A percentile compares a stretch with the other conserved stretches of the same genome.
These are phyloP conservation scores for Candida bentonensis DNA, from an alignment of 805 yeast species.

Conservation along the genomic window DNA sequence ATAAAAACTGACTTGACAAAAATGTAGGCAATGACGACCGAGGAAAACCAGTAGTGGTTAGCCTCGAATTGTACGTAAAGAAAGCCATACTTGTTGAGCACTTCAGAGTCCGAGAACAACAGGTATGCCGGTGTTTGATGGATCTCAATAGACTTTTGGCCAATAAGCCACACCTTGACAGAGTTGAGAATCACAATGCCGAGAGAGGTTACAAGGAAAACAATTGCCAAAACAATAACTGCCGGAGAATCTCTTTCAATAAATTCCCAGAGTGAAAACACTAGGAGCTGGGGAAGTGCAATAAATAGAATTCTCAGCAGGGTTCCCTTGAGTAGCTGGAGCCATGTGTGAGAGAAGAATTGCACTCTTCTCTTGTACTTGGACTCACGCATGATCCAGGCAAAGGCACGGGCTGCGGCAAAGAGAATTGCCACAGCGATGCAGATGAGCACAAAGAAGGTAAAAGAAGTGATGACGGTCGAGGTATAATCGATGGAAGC, in stretches of 20 bases:
- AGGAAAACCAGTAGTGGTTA: constrained; percentile 69
- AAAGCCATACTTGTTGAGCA: constrained; percentile 73
- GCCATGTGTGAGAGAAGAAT: constrained; percentile 54
- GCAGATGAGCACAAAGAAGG: constrained; percentile 69
- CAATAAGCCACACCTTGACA: constrained; percentile 50
- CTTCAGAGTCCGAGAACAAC: constrained; percentile 60
- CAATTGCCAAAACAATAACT: constrained; percentile 64
- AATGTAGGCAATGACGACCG: constrained; percentile 44
- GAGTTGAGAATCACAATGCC: constrained; percentile 52
- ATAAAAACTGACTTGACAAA: constrained; percentile 60
- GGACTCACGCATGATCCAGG: constrained; percentile 18
- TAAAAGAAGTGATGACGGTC: constrained; percentile 74
- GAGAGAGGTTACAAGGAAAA: constrained; percentile 49
- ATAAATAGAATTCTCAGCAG: constrained; percentile 65
- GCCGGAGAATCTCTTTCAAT: constrained; percentile 74
- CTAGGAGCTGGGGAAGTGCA: constrained; percentile 70
- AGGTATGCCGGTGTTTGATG: constrained; percentile 79
- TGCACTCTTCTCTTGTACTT: constrained; percentile 31
- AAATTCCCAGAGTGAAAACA: constrained; percentile 82
- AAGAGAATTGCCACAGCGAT: constrained; percentile 53
- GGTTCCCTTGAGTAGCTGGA: constrained; percentile 65
- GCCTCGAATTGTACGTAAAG: constrained; percentile 84
- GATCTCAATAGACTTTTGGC: constrained; percentile 40
- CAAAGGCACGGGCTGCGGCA: constrained; percentile 35
- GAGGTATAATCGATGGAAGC: constrained; percentile 73